These are phyloP conservation scores for Myrica gale DNA, from an alignment of 306 rosid species.

Conservation along the genomic window DNA sequence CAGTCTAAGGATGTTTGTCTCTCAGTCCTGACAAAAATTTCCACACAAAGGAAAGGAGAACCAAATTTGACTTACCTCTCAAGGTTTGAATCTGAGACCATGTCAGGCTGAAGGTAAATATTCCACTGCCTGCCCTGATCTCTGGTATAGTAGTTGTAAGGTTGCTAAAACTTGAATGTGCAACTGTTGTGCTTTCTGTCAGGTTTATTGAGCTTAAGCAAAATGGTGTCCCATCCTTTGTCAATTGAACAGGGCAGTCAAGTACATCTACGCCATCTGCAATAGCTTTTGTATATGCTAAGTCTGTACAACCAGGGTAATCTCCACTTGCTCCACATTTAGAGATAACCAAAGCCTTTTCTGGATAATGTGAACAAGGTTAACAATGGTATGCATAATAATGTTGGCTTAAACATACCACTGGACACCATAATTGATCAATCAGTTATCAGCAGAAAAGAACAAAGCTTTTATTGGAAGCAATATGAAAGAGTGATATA, in stretches of 20 bases:
- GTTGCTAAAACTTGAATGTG: constrained; percentile 43
- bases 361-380: constrained; percentile 43
- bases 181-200: constrained; percentile 55
- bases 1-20: too few species aligned
- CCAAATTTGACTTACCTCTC: constrained; percentile 54
- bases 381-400: constrained; percentile 22
- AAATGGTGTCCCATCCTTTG: constrained; percentile 74
- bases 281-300: constrained; percentile 63
- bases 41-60: constrained; percentile 2
- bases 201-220: constrained; percentile 76
- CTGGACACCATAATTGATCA: constrained; percentile 11
- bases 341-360: constrained; percentile 63
- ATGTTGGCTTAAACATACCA: constrained; percentile 10
- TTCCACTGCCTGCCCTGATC: constrained; percentile 54
- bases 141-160: constrained; percentile 41
- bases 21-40: not conserved
- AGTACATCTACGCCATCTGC: constrained; percentile 71
- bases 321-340: constrained; percentile 89
- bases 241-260: constrained; percentile 84
- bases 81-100: constrained; percentile 61
- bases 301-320: constrained; percentile 67
- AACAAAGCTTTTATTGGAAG: constrained; percentile 5
- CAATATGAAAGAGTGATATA: constrained; percentile 24
- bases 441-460: constrained; percentile 7
- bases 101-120: constrained; percentile 64